Evolutionary conservation across 805 yeast genomes (phyloP).

Genomic region (Candida xyloterini): DNA sequence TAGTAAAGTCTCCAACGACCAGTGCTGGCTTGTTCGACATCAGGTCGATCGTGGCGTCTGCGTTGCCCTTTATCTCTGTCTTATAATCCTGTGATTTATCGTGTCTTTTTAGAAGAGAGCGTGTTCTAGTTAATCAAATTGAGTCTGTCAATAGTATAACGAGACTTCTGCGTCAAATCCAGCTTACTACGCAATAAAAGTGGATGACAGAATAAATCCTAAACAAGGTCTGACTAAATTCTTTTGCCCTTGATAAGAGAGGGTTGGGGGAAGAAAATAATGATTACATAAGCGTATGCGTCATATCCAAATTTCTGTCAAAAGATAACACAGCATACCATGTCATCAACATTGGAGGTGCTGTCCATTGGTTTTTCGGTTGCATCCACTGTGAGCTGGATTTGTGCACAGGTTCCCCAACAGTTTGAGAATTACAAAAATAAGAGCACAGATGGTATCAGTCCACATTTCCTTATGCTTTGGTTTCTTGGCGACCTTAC

Average conservation of each 20-base stretch:
- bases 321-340: background rate
- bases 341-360: constrained; percentile 3
- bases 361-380: constrained; percentile 25
- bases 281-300: background rate
- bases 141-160: background rate
- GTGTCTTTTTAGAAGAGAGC: constrained; percentile 1
- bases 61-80: constrained; percentile 1
- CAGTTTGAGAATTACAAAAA: constrained; percentile 31
- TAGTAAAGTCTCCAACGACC: constrained; percentile 46
- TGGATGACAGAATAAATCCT: constrained; percentile 6
- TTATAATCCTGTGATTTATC: background rate
- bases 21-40: constrained; percentile 13
- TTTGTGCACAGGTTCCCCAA: constrained; percentile 37
- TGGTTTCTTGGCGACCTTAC: constrained; percentile 36
- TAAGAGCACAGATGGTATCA: constrained; percentile 33
- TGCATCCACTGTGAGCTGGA: constrained; percentile 34
- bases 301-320: constrained; percentile 1
- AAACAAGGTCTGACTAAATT: constrained; percentile 12
- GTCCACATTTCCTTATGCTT: constrained; percentile 29
- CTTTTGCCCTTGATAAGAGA: constrained; percentile 12
- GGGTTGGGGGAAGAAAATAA: background rate
- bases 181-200: constrained; percentile 1
- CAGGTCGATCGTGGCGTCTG: constrained; percentile 4
- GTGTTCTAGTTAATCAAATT: background rate
- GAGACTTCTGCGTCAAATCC: constrained; percentile 4